Evolutionary conservation across 1,139 yeast genomes (phyloP).

Genomic region (Trichomonascaceae sp.): DNA sequence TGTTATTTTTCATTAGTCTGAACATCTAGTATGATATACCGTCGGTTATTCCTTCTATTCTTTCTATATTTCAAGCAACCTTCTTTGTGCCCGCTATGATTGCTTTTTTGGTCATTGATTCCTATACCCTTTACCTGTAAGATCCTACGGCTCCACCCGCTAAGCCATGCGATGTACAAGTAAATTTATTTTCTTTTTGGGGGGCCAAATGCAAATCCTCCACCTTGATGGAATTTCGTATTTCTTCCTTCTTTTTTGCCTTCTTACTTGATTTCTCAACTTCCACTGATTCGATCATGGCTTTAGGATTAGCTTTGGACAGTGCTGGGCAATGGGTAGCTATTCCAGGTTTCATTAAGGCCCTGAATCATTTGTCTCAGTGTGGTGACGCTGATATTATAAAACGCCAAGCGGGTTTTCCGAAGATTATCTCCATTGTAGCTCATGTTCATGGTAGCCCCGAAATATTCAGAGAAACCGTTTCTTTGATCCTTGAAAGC

Average conservation of each 20-base stretch:
- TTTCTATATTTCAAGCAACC: background rate
- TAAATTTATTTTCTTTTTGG: background rate
- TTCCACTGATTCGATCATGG: background rate
- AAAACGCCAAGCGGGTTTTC: background rate
- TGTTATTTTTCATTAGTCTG: no score
- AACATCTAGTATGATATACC: no score
- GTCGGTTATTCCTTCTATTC: background rate
- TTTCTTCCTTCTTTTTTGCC: background rate
- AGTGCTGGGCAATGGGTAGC: background rate
- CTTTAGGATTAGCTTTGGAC: background rate
- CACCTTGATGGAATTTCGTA: background rate
- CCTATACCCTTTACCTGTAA: background rate
- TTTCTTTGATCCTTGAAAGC: background rate
- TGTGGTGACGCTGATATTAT: background rate
- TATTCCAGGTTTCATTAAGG: background rate
- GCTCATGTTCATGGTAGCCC: constrained; percentile 1
- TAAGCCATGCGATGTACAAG: background rate
- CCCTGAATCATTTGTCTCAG: background rate
- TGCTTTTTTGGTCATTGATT: background rate
- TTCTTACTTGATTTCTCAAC: background rate
- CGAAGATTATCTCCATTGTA: background rate
- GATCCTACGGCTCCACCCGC: background rate
- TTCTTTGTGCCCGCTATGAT: background rate
- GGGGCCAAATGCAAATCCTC: background rate
- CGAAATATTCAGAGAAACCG: background rate